These are phyloP conservation scores for Plicaturopsis crispa DNA, from an alignment of 768 basidiomycete species.

Conservation along the genomic window DNA sequence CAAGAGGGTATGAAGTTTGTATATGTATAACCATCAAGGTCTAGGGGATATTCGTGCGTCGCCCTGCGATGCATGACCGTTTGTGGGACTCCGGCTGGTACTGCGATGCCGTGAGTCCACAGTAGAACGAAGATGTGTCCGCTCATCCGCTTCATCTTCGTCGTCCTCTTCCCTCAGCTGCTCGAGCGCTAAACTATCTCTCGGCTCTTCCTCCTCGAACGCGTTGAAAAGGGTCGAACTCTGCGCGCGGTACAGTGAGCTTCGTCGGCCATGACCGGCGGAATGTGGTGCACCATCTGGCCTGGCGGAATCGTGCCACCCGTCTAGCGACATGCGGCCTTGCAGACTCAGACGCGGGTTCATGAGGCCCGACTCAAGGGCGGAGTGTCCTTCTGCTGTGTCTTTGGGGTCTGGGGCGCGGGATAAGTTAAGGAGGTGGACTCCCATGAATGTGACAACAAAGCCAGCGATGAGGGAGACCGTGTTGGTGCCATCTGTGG, in stretches of 20 bases:
- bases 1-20: not conserved
- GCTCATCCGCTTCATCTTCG: conserved; percentile 37
- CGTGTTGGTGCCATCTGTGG: conserved; percentile 71
- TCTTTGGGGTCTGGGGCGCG: conserved; percentile 44
- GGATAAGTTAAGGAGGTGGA: conserved; percentile 87
- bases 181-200: conserved; percentile 47
- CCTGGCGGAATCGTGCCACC: conserved; percentile 45
- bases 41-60: not conserved
- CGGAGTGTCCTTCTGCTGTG: conserved; percentile 34
- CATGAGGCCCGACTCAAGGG: conserved; percentile 62
- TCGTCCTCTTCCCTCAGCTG: conserved; percentile 66
- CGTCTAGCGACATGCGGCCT: conserved; percentile 75
- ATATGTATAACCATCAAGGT: not conserved
- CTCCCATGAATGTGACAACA: conserved; percentile 89
- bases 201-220: conserved; percentile 51
- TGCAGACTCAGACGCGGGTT: conserved; percentile 76
- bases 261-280: conserved; percentile 52
- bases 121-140: conserved; percentile 15
- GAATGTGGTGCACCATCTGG: conserved; percentile 20
- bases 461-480: conserved; percentile 87
- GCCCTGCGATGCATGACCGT: not conserved
- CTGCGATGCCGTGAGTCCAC: not conserved
- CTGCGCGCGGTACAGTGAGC: conserved; percentile 60
- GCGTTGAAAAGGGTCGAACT: conserved; percentile 65
- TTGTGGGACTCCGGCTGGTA: not conserved